Conservation (phyloP, 345 rosid genomes). For the Eutrema heterophyllum region DNA sequence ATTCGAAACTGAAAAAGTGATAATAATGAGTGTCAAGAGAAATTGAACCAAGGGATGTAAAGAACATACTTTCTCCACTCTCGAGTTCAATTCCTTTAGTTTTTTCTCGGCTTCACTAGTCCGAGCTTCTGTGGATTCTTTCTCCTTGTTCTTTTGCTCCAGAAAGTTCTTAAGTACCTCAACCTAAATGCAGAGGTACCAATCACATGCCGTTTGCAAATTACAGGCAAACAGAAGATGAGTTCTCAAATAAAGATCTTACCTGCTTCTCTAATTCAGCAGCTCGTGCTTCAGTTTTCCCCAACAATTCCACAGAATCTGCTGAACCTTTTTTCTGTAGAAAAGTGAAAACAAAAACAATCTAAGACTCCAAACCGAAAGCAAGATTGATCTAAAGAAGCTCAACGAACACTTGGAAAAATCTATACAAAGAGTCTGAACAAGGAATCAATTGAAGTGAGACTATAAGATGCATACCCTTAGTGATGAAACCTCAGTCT, state of each 20-base stretch:
- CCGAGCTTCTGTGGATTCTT: slow-evolving; percentile 47
- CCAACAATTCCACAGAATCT: slow-evolving; percentile 55
- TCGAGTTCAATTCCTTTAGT: slow-evolving; percentile 43
- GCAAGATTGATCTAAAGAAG: background rate
- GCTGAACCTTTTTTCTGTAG: slow-evolving; percentile 51
- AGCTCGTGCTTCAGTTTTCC: slow-evolving; percentile 63
- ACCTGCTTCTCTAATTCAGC: slow-evolving; percentile 82
- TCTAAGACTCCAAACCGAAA: background rate
- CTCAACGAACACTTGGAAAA: background rate
- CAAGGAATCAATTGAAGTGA: background rate
- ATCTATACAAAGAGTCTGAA: background rate
- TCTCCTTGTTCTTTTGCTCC: slow-evolving; percentile 48
- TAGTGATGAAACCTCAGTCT: slow-evolving; percentile 55
- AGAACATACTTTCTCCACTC: slow-evolving; percentile 56
- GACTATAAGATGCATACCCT: slow-evolving; percentile 35
- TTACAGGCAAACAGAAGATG: background rate
- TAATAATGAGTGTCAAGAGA: background rate
- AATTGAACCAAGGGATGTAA: background rate
- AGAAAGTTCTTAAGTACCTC: slow-evolving; percentile 50
- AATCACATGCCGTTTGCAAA: background rate
- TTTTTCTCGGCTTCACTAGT: slow-evolving; percentile 57
- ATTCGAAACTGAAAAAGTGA: background rate
- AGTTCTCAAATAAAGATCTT: background rate
- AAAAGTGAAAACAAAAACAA: background rate
- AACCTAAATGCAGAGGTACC: slow-evolving; percentile 41